These are phyloP conservation scores for Suaeda aralocaspica DNA, from an alignment of 148 eudicot genomes.

Conservation along the genomic window DNA sequence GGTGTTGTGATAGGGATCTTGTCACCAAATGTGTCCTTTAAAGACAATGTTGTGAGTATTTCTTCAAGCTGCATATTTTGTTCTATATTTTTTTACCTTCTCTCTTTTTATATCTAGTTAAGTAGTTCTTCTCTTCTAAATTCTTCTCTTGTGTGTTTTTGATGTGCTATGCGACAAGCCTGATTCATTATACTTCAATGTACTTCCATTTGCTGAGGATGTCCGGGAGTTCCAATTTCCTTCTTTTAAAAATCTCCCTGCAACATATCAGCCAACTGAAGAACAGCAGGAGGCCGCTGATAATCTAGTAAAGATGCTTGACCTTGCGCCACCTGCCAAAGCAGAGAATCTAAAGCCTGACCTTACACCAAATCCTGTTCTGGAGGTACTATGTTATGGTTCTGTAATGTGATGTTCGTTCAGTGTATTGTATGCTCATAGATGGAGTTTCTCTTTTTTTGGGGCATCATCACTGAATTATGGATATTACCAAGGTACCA, in stretches of 20 bases:
- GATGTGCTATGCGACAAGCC: constrained; percentile 49
- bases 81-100: neutral
- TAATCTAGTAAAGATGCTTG: constrained; percentile 80
- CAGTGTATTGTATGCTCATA: neutral
- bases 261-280: constrained; percentile 68
- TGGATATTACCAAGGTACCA: too few relatives aligned
- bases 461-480: neutral
- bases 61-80: neutral
- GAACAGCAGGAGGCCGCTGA: constrained; percentile 85
- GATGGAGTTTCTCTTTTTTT: neutral
- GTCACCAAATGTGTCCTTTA: constrained; percentile 77
- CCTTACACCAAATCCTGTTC: constrained; percentile 87
- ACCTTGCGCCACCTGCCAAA: constrained; percentile 73
- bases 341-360: constrained; percentile 78
- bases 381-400: constrained; percentile 55
- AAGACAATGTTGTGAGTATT: constrained; percentile 62
- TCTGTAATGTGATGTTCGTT: neutral
- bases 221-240: constrained; percentile 95
- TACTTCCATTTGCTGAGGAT: constrained; percentile 95
- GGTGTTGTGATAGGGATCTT: constrained; percentile 83
- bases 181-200: constrained; percentile 94
- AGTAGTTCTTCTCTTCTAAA: neutral
- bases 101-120: neutral
- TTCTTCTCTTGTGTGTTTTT: constrained; percentile 21
- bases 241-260: constrained; percentile 74